Evolutionary conservation across 768 basidiomycete genomes (phyloP).

Genomic region (Phlebiopsis flavidoalba): DNA sequence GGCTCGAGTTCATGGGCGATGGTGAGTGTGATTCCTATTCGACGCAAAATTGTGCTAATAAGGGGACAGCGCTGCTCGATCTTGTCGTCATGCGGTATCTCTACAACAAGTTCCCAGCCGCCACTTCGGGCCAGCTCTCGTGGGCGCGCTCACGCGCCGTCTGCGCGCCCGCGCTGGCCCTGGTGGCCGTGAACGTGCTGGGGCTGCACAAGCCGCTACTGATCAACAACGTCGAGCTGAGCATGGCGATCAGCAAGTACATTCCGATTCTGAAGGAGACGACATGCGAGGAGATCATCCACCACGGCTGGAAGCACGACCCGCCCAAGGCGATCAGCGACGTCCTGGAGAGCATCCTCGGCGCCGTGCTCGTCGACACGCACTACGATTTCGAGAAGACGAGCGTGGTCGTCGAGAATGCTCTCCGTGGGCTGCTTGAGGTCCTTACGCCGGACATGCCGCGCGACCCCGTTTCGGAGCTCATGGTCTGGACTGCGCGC

Average conservation of each 20-base stretch:
- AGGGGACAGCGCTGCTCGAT: conserved; percentile 55
- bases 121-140: conserved; percentile 74
- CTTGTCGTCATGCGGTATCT: conserved; percentile 70
- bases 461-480: conserved; percentile 67
- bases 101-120: conserved; percentile 60
- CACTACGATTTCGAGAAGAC: conserved; percentile 70
- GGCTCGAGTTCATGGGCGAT: conserved; percentile 87
- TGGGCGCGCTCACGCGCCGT: conserved; percentile 66
- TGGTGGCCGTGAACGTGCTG: conserved; percentile 59
- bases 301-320: conserved; percentile 73
- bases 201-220: conserved; percentile 66
- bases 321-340: conserved; percentile 86
- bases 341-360: conserved; percentile 79
- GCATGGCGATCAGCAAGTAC: conserved; percentile 54
- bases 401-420: conserved; percentile 49
- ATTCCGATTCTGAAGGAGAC: conserved; percentile 54
- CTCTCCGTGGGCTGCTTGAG: conserved; percentile 65
- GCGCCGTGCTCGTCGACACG: conserved; percentile 79
- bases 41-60: conserved; percentile 1
- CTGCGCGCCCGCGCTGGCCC: conserved; percentile 70
- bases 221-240: conserved; percentile 64
- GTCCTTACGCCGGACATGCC: conserved; percentile 54
- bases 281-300: conserved; percentile 55
- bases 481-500: conserved; percentile 61
- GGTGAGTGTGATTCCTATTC: conserved; percentile 41